Conservation (phyloP, 2,329 filamentous ascomycete genomes). For the Colletotrichum sansevieriae region DNA sequence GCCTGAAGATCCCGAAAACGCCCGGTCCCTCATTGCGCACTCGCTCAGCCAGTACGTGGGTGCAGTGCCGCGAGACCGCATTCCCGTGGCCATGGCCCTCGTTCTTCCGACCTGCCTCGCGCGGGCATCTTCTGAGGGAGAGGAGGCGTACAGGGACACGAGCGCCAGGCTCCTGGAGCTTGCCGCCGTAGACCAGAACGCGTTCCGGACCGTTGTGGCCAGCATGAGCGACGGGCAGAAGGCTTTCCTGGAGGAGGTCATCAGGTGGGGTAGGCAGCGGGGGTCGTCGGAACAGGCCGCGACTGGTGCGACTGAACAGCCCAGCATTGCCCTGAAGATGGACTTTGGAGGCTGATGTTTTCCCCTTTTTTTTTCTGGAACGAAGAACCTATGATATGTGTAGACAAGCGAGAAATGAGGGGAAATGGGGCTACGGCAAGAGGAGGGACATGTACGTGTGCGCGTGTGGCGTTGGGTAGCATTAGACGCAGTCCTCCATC, state of each 20-base stretch:
- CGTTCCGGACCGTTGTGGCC: conserved; percentile 81
- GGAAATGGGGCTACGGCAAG: conserved; percentile 2
- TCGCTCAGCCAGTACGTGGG: conserved; percentile 80
- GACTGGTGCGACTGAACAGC: conserved; percentile 67
- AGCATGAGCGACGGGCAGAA: conserved; percentile 79
- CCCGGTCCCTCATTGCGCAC: conserved; percentile 77
- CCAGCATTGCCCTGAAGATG: conserved; percentile 95
- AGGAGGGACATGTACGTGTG: background rate
- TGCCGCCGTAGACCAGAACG: conserved; percentile 77
- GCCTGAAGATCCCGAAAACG: conserved; percentile 83
- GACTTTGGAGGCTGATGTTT: conserved; percentile 73
- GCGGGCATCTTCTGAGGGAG: conserved; percentile 75
- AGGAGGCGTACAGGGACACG: conserved; percentile 76
- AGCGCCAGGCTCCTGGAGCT: conserved; percentile 84
- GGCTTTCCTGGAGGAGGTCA: conserved; percentile 83
- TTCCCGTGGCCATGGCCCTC: conserved; percentile 76
- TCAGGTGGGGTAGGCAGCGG: conserved; percentile 72
- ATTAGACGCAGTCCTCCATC: conserved; percentile 12
- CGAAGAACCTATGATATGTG: background rate
- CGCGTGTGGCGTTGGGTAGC: conserved; percentile 19
- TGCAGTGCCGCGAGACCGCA: conserved; percentile 59
- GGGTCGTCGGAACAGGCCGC: conserved; percentile 55
- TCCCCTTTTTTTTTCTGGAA: background rate
- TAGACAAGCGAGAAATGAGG: conserved; percentile 4
- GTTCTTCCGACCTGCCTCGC: conserved; percentile 83